Evolutionary conservation across 2,329 filamentous ascomycete species (phyloP), one percentile per base, ranked within the genome.

Genomic region (Lizonia empirigonia): DNA sequence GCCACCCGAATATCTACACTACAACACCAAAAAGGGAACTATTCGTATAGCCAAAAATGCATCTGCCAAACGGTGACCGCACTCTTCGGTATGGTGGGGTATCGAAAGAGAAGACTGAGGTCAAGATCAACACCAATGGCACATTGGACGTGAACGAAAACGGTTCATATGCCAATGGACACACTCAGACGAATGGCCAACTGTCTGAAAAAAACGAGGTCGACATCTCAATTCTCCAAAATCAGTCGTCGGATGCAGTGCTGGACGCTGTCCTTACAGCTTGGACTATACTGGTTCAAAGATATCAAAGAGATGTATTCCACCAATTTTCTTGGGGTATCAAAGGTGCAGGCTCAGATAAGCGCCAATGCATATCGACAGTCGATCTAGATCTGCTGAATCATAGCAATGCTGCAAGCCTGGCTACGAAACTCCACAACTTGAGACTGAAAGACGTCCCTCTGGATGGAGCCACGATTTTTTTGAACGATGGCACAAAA

Each of bases 281-380:
- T 3, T 72, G 69, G 69, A 55, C 64, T 6, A 51, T 70, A 26
- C 55, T 71, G 12, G 41, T 70, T 7, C 57, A 69, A 18, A 57
- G 68, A 23, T 71, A 71, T 37, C 68, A 69, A 49, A 59, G 65
- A 22, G 68, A 72, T 40, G 48, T 62, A 9, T 69, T 69, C 27
- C 60, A 68, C 16, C 56, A 64, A 3, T 68, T 69, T 23, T 61
- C 64, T 2, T 72, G 68, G 68, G 62, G 63, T 2, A 7, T 56
- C 2, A 59, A 65, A 35, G 55, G 36, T 9, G 41, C 51, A 8
- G 58, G 39, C 12, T 26, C 50, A 2, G 47, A 54, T 5, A 20
- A 30, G 2, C 40, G 56, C 16, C 63, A 68, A 47, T 52, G 39
- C 19, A 48, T 72, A 20, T 26, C 58, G 5, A 55, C 58, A 5